Evolutionary conservation across 805 yeast genomes (phyloP).

Genomic region (Suhomyces sp.): DNA sequence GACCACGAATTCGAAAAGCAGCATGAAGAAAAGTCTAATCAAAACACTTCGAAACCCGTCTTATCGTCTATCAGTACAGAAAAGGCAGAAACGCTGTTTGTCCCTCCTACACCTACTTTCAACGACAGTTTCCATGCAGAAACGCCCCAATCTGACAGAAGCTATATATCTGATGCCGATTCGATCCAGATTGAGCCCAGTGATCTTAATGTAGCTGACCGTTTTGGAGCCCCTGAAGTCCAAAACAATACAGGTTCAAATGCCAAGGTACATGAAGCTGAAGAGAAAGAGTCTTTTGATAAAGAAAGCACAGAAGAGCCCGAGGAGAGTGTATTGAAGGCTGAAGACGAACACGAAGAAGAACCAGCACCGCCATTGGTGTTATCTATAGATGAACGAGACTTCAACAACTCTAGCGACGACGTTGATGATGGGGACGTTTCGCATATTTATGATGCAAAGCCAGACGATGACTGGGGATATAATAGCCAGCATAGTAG

Average conservation of each 20-base stretch:
- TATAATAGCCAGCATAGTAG: slow-evolving; percentile 20
- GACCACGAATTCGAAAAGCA: background rate
- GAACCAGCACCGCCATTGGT: slow-evolving; percentile 16
- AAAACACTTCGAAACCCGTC: background rate
- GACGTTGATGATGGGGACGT: slow-evolving; percentile 10
- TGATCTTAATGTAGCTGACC: slow-evolving; percentile 19
- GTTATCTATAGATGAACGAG: slow-evolving; percentile 21
- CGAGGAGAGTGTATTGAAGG: background rate
- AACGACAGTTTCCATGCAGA: slow-evolving; percentile 19
- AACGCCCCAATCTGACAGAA: slow-evolving; percentile 34
- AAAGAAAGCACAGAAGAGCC: background rate
- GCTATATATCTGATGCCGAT: slow-evolving; percentile 38
- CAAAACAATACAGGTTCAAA: background rate
- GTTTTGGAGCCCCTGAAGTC: background rate
- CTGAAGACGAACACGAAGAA: background rate
- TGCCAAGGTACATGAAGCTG: background rate
- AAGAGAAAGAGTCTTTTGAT: background rate
- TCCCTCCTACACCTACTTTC: slow-evolving; percentile 32
- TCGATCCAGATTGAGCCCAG: slow-evolving; percentile 40
- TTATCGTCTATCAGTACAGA: background rate
- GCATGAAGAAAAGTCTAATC: background rate
- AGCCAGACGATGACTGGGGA: slow-evolving; percentile 25
- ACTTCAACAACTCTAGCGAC: slow-evolving; percentile 8
- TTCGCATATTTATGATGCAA: slow-evolving; percentile 4
- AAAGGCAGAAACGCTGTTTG: background rate